Evolutionary conservation across 2,329 filamentous ascomycete genomes (phyloP), one percentile per base, ranked within the genome.

Genomic region (Aspergillus ustus): DNA sequence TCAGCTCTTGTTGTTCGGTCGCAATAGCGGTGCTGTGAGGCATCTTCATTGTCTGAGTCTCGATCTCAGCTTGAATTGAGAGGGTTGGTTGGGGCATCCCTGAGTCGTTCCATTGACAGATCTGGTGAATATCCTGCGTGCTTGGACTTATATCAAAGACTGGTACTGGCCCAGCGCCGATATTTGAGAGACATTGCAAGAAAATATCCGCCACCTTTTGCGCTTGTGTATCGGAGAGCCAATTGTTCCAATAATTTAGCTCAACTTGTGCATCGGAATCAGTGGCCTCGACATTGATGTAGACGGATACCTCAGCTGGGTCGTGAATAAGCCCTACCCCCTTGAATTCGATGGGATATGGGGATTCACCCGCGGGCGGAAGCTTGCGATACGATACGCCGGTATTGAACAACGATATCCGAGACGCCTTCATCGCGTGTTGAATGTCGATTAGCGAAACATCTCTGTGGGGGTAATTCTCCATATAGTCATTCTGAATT

Each of bases 331-430:
- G 69, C 15, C 70, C 72, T 20, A 71, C 65, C 68, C 81, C 77
- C 1, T 72, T 64, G 45, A 82, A 76, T 19, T 72, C 66, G 0
- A 82, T 73, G 2, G 69, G 67, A 22, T 66, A 59, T 17, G 67
- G 70, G n/a, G 69, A 64, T 1, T 60, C 59, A 2, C 66, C 62
- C 11, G 68, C 64, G 15, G 71, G 69, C 0, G 80, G 78, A 2
- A 82, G 73, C 29, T 75, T 78, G 13, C 80, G 75, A 63, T 82
- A 83, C 0, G 81, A 83, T 1, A 83, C 68, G 22, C 80, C 80
- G 11, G 80, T 83, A 55, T 83, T 82, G 70, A 83, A 82, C 8
- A 83, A 69, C 4, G 74, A 73, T 2, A 67, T 68, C n/a, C 75
- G 72, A 1, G 75, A 73, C 2, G 77, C 63, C 57, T 74, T 73